Percentiles rank a stretch among this genome's conserved stretches.
These are phyloP conservation scores for Xylaria sp. DNA, from an alignment of 495 filamentous ascomycete genomes.

Conservation along the genomic window DNA sequence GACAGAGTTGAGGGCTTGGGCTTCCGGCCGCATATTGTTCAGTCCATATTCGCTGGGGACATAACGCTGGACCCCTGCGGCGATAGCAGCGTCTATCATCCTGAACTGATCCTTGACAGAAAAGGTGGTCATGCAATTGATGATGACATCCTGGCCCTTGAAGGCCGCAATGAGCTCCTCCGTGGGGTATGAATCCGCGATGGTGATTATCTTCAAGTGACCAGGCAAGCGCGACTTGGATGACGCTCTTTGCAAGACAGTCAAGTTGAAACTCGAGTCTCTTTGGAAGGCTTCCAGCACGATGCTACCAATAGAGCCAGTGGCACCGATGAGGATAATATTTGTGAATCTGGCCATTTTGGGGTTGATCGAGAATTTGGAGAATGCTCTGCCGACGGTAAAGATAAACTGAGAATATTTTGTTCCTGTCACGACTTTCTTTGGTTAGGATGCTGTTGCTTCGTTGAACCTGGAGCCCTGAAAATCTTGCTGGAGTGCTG, in stretches of 20 bases:
- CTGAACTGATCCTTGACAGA: conserved; percentile 46
- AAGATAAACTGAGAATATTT: neutral
- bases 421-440: neutral
- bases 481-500: neutral
- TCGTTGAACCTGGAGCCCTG: neutral
- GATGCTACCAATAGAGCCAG: conserved; percentile 36
- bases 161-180: conserved; percentile 36
- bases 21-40: conserved; percentile 60
- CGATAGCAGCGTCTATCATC: conserved; percentile 60
- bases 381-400: neutral
- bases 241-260: conserved; percentile 38
- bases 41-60: conserved; percentile 74
- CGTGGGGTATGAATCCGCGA: conserved; percentile 37
- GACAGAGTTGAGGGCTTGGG: conserved; percentile 44
- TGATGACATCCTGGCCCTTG: conserved; percentile 35
- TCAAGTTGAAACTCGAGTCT: conserved; percentile 34
- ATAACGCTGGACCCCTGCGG: conserved; percentile 55
- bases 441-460: neutral
- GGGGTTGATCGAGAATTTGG: neutral
- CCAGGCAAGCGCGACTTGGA: conserved; percentile 33
- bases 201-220: conserved; percentile 30
- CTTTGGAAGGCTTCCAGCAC: conserved; percentile 35
- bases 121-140: conserved; percentile 42
- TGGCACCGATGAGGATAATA: conserved; percentile 39
- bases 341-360: conserved; percentile 34